A percentile compares a stretch with the other conserved stretches of the same genome.
Conservation (phyloP, 75 land plant genomes). For the Gnetum montanum region DNA sequence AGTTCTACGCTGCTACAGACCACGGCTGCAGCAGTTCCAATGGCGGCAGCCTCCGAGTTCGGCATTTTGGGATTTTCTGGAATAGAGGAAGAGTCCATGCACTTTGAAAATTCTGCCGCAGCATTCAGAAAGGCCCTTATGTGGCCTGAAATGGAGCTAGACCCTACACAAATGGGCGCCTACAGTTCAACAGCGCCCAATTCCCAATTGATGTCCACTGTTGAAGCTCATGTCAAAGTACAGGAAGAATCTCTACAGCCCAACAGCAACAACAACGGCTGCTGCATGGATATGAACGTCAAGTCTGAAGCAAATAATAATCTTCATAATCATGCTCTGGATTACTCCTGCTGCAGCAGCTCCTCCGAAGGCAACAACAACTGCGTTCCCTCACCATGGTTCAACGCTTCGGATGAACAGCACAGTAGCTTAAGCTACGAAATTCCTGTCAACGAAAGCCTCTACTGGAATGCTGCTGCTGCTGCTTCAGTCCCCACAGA, state of each 20-base stretch:
- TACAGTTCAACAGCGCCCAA: too few relatives aligned
- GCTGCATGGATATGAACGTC: constrained; percentile 2
- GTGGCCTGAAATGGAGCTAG: too few relatives aligned
- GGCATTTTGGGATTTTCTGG: background rate
- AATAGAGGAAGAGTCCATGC: background rate
- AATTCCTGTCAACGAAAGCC: background rate
- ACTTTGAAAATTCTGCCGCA: constrained; percentile 5
- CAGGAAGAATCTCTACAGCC: background rate
- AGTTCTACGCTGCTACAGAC: background rate
- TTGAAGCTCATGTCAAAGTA: background rate
- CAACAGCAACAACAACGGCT: background rate
- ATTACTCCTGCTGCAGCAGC: constrained; percentile 3
- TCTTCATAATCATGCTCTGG: background rate
- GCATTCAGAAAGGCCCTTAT: constrained; percentile 1
- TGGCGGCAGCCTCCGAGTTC: background rate
- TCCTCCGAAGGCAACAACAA: background rate
- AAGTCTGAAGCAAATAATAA: background rate
- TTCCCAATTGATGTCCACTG: background rate
- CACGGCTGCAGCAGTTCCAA: background rate
- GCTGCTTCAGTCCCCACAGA: too few relatives aligned
- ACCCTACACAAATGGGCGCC: too few relatives aligned
- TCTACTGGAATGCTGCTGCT: constrained; percentile 6
- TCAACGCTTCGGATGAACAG: background rate
- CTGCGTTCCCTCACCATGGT: constrained; percentile 1
- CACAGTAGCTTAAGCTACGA: constrained; percentile 4